A percentile compares a stretch with the other conserved stretches of the same genome.
phyloP scores from a whole-genome alignment of 2,329 filamentous ascomycete genomes.

The Calonectria crousiana region DNA sequence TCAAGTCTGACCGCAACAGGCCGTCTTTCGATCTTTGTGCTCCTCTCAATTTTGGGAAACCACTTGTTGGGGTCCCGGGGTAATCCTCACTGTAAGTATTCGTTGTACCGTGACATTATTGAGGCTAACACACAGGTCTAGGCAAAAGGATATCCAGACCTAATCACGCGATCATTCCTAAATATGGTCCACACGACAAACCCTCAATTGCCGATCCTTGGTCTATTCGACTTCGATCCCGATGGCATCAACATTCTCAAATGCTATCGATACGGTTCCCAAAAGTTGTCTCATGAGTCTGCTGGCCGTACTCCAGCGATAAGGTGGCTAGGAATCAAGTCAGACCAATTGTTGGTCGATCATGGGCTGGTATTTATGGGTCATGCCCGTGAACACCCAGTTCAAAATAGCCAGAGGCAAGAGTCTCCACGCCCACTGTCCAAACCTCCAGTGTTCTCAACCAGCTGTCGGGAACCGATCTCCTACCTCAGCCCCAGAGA shows the following conservation, averaged over 20 bases:
- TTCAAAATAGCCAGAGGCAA: slow-evolving; percentile 24
- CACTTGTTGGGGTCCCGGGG: slow-evolving; percentile 64
- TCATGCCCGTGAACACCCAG: background rate
- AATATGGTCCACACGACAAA: slow-evolving; percentile 61
- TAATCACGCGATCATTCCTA: slow-evolving; percentile 76
- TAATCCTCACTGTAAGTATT: slow-evolving; percentile 73
- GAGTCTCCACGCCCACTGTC: background rate
- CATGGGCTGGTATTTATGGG: background rate
- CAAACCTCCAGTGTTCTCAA: slow-evolving; percentile 41
- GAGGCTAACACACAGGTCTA: slow-evolving; percentile 47
- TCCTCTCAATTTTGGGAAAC: slow-evolving; percentile 66
- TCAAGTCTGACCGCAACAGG: slow-evolving; percentile 58
- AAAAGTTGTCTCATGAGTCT: slow-evolving; percentile 70
- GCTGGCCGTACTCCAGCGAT: slow-evolving; percentile 63
- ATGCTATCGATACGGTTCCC: slow-evolving; percentile 80
- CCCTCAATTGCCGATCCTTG: slow-evolving; percentile 68
- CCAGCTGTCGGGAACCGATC: slow-evolving; percentile 44
- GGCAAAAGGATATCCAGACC: slow-evolving; percentile 87
- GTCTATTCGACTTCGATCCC: slow-evolving; percentile 81
- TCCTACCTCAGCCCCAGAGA: slow-evolving; percentile 65
- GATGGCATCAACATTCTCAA: slow-evolving; percentile 80
- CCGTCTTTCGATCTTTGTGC: slow-evolving; percentile 78
- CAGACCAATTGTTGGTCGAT: slow-evolving; percentile 52
- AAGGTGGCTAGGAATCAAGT: slow-evolving; percentile 73
- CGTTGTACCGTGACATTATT: accelerated